Percentiles rank a stretch among this genome's conserved stretches.
Conservation (phyloP, 805 yeast species). For the Ogataea kodamae region DNA sequence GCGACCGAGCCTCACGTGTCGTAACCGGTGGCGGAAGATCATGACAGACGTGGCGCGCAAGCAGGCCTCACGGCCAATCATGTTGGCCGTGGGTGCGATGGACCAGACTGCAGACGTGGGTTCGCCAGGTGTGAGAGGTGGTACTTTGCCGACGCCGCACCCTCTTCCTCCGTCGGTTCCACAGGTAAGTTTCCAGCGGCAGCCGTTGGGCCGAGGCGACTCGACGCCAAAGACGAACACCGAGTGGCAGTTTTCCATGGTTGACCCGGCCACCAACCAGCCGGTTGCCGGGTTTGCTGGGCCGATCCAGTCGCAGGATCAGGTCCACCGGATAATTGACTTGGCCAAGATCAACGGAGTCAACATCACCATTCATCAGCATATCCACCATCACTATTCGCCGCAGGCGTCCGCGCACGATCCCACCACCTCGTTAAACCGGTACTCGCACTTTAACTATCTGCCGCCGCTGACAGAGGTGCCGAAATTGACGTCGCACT, state of each 20-base stretch:
- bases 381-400: constrained; percentile 74
- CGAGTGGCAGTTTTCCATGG: constrained; percentile 62
- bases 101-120: background rate
- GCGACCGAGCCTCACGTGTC: constrained; percentile 83
- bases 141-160: background rate
- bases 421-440: constrained; percentile 51
- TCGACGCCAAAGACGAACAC: constrained; percentile 28
- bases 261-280: constrained; percentile 41
- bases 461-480: constrained; percentile 68
- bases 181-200: constrained; percentile 16
- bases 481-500: constrained; percentile 63
- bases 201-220: constrained; percentile 15
- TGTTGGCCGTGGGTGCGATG: constrained; percentile 51
- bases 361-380: constrained; percentile 76
- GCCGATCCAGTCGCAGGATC: constrained; percentile 46
- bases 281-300: constrained; percentile 46
- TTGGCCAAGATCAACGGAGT: constrained; percentile 57
- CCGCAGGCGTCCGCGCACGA: constrained; percentile 40
- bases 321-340: constrained; percentile 54
- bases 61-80: constrained; percentile 52
- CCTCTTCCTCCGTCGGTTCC: constrained; percentile 3
- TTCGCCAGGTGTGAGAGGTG: background rate
- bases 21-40: constrained; percentile 89
- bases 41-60: constrained; percentile 72
- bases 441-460: constrained; percentile 72